These are phyloP conservation scores for Tolypocladium tropicale DNA, from an alignment of 2,329 filamentous ascomycete species.

Conservation along the genomic window DNA sequence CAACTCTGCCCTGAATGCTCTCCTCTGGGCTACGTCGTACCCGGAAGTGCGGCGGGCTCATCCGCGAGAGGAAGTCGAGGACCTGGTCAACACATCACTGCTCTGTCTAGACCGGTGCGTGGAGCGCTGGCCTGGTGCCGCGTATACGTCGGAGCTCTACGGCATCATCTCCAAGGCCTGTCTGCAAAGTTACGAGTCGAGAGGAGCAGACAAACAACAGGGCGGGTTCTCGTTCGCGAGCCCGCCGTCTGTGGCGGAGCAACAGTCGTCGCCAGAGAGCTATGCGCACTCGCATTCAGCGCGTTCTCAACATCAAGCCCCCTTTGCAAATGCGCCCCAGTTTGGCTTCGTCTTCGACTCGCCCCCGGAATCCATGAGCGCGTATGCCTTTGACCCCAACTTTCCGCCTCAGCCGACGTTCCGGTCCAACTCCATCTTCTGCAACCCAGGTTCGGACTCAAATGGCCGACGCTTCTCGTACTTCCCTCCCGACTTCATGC, in stretches of 20 bases:
- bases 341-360: constrained; percentile 51
- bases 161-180: constrained; percentile 77
- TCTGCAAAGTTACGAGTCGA: constrained; percentile 72
- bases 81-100: constrained; percentile 62
- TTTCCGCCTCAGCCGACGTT: constrained; percentile 43
- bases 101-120: constrained; percentile 72
- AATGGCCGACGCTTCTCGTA: constrained; percentile 51
- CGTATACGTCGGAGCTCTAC: constrained; percentile 76
- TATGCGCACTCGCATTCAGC: constrained; percentile 10
- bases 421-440: constrained; percentile 57
- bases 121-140: constrained; percentile 84
- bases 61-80: constrained; percentile 62
- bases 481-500: constrained; percentile 46
- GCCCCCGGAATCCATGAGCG: constrained; percentile 41
- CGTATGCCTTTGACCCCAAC: constrained; percentile 32
- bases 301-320: constrained; percentile 20
- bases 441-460: constrained; percentile 43
- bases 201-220: constrained; percentile 16
- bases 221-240: constrained; percentile 21
- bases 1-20: constrained; percentile 84
- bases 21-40: constrained; percentile 88
- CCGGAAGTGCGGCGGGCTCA: constrained; percentile 68
- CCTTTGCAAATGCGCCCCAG: constrained; percentile 38
- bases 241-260: constrained; percentile 20
- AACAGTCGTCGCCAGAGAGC: constrained; percentile 20